Percentiles rank a stretch among this genome's conserved stretches.
Conservation (phyloP, 2,329 filamentous ascomycete genomes). For the Hypoxylon sp. region DNA sequence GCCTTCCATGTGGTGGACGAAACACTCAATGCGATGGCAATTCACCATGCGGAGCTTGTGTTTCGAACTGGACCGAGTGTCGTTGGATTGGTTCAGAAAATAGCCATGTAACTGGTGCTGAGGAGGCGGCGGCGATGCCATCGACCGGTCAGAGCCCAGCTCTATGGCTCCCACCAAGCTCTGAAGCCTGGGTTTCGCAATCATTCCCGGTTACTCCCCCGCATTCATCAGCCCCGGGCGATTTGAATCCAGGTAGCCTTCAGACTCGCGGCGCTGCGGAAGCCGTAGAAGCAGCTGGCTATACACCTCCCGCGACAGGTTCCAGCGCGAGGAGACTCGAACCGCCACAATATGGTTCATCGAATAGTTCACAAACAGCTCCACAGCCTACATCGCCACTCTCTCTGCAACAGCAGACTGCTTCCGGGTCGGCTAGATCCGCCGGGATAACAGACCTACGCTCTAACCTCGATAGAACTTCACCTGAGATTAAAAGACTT, state of each 20-base stretch:
- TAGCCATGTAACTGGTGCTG: constrained; percentile 10
- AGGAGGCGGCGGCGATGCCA: constrained; percentile 10
- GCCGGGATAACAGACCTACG: constrained; percentile 1
- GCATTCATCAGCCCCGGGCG: constrained; percentile 14
- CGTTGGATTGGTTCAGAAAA: constrained; percentile 24
- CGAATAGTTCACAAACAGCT: background rate
- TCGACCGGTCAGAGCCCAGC: constrained; percentile 5
- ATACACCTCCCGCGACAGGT: constrained; percentile 7
- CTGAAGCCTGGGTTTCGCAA: constrained; percentile 31
- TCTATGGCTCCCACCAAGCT: constrained; percentile 28
- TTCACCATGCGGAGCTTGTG: constrained; percentile 43
- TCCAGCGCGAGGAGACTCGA: constrained; percentile 1
- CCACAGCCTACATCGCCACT: constrained; percentile 12
- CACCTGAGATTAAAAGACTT: constrained; percentile 24
- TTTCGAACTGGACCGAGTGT: constrained; percentile 42
- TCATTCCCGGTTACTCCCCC: constrained; percentile 20
- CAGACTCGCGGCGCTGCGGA: constrained; percentile 4
- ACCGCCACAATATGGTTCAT: background rate
- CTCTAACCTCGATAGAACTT: constrained; percentile 24
- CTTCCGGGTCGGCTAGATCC: background rate
- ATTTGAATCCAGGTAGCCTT: constrained; percentile 6
- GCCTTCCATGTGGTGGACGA: constrained; percentile 43
- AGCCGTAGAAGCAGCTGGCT: background rate
- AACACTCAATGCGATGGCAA: constrained; percentile 47
- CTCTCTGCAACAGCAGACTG: constrained; percentile 12